Base-by-base conservation (phyloP, 345 rosid species). In the Angophora floribunda region DNA sequence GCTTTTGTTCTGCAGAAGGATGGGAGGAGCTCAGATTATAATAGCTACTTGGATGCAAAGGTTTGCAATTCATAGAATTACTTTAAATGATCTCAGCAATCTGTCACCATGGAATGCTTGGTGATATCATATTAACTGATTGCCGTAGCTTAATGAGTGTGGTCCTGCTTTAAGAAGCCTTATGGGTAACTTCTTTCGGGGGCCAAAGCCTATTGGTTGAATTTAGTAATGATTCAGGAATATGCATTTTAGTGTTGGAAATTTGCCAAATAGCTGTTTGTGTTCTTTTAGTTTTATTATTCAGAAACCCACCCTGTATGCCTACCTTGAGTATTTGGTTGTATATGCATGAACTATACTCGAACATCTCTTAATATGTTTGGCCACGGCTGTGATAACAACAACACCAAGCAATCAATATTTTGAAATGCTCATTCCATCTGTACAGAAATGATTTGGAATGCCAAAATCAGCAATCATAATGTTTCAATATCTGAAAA, bases 21-120 rank as follows among this genome's bases (percentile, higher is more conserved):
- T 87, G 99, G 99, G 85, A 86, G 85, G 70, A 98, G 98, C 95
- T 91, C 91, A 84, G 99, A 98, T 87, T 97, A 98, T 91, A 90
- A 91, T 90, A 95, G 91, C 93, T 97, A 95, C 91, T 93, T 98
- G 90, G 98, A 98, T 15, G 98, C 99, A 85, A 97, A 98, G 99
- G 99, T 96, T 8, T 70, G 92, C 75, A 86, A 61, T 80, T 80
- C 89, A 88, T 44, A 12, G 87, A 36, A 59, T 65, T n/a, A 75
- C 84, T 75, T 41, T 41, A 75, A 41, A 75, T 41, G 26, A 28
- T 19, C 28, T 26, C 49, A 19, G 84, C 84, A 75, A 21, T 75
- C 49, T 75, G 84, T 75, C 28, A 10, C 84, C 55, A 65, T 75
- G 36, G 55, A 30, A 85, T 51, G 87, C 63, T 63, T 85, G 30